These are phyloP conservation scores for Lodderomyces orthopsilosis DNA, from an alignment of 1,139 yeast genomes.

Conservation along the genomic window DNA sequence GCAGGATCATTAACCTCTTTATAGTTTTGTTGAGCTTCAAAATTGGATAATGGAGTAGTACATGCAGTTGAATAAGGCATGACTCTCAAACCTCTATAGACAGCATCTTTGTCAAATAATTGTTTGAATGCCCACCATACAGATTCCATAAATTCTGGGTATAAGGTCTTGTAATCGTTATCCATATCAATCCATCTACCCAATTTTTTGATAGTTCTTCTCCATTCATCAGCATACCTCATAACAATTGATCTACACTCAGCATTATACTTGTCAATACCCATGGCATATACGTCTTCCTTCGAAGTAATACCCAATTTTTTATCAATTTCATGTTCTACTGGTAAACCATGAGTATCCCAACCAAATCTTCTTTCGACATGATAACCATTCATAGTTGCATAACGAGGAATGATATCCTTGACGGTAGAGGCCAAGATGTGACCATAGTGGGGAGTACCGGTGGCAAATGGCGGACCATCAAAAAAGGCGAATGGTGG, in stretches of 20 bases:
- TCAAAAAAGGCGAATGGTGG: constrained; percentile 93
- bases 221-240: constrained; percentile 96
- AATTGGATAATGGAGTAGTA: constrained; percentile 94
- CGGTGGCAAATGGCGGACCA: constrained; percentile 99
- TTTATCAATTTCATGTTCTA: constrained; percentile 98
- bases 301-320: constrained; percentile 89
- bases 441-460: constrained; percentile 98
- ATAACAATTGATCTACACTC: constrained; percentile 96
- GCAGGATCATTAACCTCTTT: constrained; percentile 98
- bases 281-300: constrained; percentile 90
- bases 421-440: constrained; percentile 93
- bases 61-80: constrained; percentile 99
- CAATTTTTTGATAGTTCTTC: constrained; percentile 83
- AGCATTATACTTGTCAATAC: constrained; percentile 87
- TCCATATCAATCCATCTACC: constrained; percentile 99
- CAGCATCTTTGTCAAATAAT: constrained; percentile 78
- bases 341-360: constrained; percentile 99
- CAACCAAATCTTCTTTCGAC: constrained; percentile 98
- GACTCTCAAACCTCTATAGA: constrained; percentile 91
- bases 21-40: constrained; percentile 97
- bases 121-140: constrained; percentile 99
- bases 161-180: constrained; percentile 94
- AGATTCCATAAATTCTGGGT: constrained; percentile 95
- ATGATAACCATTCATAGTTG: constrained; percentile 94
- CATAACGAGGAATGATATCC: constrained; percentile 96